Conservation (phyloP, 805 yeast species). For the Starmerella asiatica region DNA sequence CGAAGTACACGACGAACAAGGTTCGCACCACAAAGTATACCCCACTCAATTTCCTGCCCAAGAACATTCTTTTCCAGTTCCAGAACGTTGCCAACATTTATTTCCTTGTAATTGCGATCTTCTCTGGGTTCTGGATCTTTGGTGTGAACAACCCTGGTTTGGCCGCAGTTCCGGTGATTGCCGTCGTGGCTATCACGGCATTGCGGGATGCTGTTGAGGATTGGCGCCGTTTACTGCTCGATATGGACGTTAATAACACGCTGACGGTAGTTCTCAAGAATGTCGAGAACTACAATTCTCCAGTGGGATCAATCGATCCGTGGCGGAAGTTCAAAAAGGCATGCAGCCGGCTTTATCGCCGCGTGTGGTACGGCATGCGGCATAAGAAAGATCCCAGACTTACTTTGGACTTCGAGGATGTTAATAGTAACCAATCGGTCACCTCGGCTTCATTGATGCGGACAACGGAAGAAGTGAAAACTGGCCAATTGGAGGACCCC, state of each 20-base stretch:
- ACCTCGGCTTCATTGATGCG: background rate
- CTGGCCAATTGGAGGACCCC: background rate
- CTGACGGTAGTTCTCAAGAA: constrained; percentile 45
- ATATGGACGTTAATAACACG: constrained; percentile 54
- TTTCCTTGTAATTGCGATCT: constrained; percentile 62
- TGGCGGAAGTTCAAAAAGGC: constrained; percentile 63
- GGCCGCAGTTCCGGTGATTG: constrained; percentile 70
- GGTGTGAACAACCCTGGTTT: constrained; percentile 63
- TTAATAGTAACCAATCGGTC: constrained; percentile 7
- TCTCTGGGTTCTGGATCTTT: constrained; percentile 61
- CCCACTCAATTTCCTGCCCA: constrained; percentile 77
- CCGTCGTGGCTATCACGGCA: constrained; percentile 62
- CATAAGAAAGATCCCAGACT: constrained; percentile 23
- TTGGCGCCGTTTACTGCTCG: constrained; percentile 49
- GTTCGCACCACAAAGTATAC: constrained; percentile 94
- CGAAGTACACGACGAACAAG: constrained; percentile 70
- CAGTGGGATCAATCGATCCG: constrained; percentile 37
- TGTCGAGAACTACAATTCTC: constrained; percentile 44
- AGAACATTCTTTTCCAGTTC: constrained; percentile 68
- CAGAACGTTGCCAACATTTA: constrained; percentile 82
- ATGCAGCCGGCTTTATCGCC: constrained; percentile 14
- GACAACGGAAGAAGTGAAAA: background rate
- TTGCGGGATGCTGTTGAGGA: constrained; percentile 69
- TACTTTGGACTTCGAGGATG: constrained; percentile 21
- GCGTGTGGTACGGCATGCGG: constrained; percentile 11